Evolutionary conservation across 768 basidiomycete species (phyloP), one percentile per base, ranked within the genome.

Genomic region (Udeniomyces megalosporus): DNA sequence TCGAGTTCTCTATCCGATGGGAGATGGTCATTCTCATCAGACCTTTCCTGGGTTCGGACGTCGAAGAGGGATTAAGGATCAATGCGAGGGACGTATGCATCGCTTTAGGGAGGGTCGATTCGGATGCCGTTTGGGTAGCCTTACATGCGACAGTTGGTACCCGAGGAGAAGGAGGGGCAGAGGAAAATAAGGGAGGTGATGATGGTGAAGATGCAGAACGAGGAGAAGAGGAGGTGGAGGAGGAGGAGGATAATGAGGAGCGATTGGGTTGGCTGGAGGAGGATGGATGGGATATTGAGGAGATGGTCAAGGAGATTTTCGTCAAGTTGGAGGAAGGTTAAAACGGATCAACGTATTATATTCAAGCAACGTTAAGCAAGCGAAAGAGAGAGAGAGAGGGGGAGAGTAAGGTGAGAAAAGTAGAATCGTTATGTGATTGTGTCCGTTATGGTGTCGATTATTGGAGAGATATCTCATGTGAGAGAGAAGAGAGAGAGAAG

Each of bases 1-100:
- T 82, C 42, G 81, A 82, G 63, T 87, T 92, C 56, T 66, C 75
- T 4, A 78, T 83, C 5, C 72, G 82, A 31, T 99, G 93, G 93
- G 84, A 93, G 65, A 81, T 90, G 49, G 77, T 85, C 31, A 66
- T 92, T 29, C 73, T 78, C 1, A 86, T 88, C 67, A 77, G 92
- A 59, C 79, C 86, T 46, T 95, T 95, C 70, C 73, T 96, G 62
- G 80, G 82, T 57, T 69, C 68, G 2, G 74, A 79, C 56, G 80
- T 79, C 4, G 84, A 95, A 63, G 80, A 80, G 54, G 90, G 90
- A 68, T 75, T 96, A 20, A 88, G 88, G 69, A 68, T 68, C 1
- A 78, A 75, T 68, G 88, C 86, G 15, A 77, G 79, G 64, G 75
- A 78, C 28, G 70, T 96, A 55, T 95, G 86, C 72, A 62, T 70